phyloP scores from a whole-genome alignment of 2,329 filamentous ascomycete species.

The Penicillium hesseltinei region DNA sequence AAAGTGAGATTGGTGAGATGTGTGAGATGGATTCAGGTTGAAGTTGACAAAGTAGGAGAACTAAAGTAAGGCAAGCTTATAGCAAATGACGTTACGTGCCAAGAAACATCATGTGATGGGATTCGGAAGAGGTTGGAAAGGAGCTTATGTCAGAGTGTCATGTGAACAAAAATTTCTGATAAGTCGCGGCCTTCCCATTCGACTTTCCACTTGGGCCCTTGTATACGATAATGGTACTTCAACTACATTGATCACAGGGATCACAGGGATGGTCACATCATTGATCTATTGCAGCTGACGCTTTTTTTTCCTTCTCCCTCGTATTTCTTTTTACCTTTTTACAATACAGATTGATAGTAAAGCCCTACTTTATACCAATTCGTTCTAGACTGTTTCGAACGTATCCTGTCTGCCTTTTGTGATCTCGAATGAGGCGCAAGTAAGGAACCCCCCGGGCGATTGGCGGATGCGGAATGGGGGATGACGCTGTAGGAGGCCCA shows the following conservation, averaged over 20 bases:
- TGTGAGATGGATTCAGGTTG: neutral
- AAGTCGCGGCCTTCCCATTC: constrained; percentile 25
- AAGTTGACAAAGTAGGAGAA: constrained; percentile 3
- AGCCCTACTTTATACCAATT: neutral
- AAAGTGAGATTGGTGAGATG: neutral
- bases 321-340: neutral
- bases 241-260: constrained; percentile 5
- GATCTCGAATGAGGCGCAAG: constrained; percentile 19
- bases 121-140: neutral
- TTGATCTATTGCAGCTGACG: neutral
- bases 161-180: constrained; percentile 25
- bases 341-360: neutral
- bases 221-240: neutral
- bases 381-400: constrained; percentile 6
- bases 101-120: constrained; percentile 9
- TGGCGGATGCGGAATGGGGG: constrained; percentile 36
- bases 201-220: constrained; percentile 6
- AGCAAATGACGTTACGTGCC: constrained; percentile 7
- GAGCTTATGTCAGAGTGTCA: constrained; percentile 16
- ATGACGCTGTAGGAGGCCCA: constrained; percentile 39
- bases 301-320: neutral
- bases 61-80: neutral
- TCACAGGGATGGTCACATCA: constrained; percentile 12
- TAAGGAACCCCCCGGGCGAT: constrained; percentile 26
- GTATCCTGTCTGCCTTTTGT: constrained; percentile 12